Conservation (phyloP, 2,329 filamentous ascomycete species). For the Dactylellina cionopaga region DNA sequence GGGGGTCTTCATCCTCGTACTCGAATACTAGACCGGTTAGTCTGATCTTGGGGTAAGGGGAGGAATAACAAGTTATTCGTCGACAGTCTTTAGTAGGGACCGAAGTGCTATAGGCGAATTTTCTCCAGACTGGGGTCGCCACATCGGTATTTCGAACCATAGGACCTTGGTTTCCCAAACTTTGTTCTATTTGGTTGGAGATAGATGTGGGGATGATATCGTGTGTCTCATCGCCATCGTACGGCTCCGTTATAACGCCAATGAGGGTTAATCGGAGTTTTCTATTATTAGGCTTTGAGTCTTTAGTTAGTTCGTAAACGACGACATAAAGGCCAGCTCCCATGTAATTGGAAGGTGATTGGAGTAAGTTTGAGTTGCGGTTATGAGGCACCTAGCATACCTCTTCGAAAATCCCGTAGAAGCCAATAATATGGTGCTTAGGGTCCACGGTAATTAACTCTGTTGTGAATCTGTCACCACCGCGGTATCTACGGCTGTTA, state of each 20-base stretch:
- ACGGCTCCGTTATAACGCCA: no score
- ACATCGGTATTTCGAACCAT: no score
- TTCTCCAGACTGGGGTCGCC: background rate
- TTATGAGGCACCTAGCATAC: background rate
- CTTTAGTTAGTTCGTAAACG: background rate
- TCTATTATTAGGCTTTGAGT: background rate
- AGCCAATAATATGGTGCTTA: background rate
- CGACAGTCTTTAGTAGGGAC: background rate
- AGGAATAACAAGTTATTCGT: background rate
- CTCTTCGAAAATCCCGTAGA: slow-evolving; percentile 3
- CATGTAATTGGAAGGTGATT: no score
- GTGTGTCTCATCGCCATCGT: no score
- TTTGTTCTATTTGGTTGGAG: no score
- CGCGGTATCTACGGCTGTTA: background rate
- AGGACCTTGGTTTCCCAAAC: no score
- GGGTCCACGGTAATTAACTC: background rate
- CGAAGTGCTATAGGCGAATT: background rate
- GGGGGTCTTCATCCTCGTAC: background rate
- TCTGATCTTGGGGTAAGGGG: background rate
- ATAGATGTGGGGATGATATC: no score
- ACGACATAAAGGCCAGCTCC: no score
- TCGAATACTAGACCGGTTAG: background rate
- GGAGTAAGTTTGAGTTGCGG: no score
- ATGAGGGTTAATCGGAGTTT: no score
- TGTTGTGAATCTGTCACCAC: background rate